A percentile compares a stretch with the other conserved stretches of the same genome.
Evolutionary conservation across 768 basidiomycete genomes (phyloP).

Genomic region (Psilocybe azurescens): DNA sequence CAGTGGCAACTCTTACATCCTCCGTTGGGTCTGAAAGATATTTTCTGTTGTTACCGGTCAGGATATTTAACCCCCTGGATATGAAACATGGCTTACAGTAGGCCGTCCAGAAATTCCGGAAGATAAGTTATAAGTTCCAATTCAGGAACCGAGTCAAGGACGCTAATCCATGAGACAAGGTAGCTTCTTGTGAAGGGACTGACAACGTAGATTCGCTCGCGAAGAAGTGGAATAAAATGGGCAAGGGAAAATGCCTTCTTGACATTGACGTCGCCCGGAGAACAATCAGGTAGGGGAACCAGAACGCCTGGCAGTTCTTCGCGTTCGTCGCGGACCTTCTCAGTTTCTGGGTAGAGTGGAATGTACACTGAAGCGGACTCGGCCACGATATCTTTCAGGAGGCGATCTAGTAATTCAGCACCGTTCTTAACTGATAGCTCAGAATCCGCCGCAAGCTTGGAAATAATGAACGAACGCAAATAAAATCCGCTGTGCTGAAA

Average conservation of each 20-base stretch:
- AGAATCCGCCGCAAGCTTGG: conserved; percentile 92
- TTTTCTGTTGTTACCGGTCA: conserved; percentile 55
- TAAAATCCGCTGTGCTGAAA: conserved; percentile 1
- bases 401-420: conserved; percentile 92
- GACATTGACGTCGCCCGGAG: conserved; percentile 42
- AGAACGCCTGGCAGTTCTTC: conserved; percentile 64
- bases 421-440: conserved; percentile 98
- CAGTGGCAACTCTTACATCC: conserved; percentile 91
- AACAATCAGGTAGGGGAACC: conserved; percentile 65
- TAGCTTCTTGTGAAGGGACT: conserved; percentile 96
- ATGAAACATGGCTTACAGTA: conserved; percentile 64
- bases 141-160: conserved; percentile 96
- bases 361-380: conserved; percentile 96
- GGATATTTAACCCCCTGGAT: conserved; percentile 4
- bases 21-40: conserved; percentile 95
- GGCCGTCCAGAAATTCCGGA: conserved; percentile 92
- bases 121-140: conserved; percentile 94
- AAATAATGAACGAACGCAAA: conserved; percentile 1
- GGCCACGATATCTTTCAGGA: conserved; percentile 98
- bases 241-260: conserved; percentile 92
- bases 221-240: conserved; percentile 91
- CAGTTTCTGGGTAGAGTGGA: conserved; percentile 84
- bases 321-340: conserved; percentile 65
- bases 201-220: conserved; percentile 93
- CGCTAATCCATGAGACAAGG: conserved; percentile 96